phyloP scores from a whole-genome alignment of 768 basidiomycete genomes.

The Leccinum fibrillosum region DNA sequence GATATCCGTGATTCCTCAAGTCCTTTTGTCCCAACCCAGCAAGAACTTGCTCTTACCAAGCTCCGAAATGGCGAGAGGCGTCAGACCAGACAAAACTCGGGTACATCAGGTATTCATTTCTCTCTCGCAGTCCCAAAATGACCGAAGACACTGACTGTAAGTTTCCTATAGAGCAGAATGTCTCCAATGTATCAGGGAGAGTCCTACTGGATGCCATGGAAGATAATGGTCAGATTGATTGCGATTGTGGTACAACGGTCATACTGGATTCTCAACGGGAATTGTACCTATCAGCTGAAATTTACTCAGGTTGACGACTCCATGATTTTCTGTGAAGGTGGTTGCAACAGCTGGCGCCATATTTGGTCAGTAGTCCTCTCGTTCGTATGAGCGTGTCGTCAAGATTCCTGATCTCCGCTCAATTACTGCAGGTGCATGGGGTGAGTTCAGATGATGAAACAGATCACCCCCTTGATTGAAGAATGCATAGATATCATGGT shows the following conservation, averaged over 20 bases:
- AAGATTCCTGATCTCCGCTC: not conserved
- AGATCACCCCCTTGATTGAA: not conserved
- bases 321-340: slow-evolving; percentile 62
- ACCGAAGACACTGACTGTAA: slow-evolving; percentile 34
- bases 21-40: slow-evolving; percentile 25
- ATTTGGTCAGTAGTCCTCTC: slow-evolving; percentile 50
- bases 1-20: slow-evolving; percentile 16
- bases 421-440: slow-evolving; percentile 37
- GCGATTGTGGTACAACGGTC: slow-evolving; percentile 67
- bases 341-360: slow-evolving; percentile 75
- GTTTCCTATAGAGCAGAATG: slow-evolving; percentile 11
- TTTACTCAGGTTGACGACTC: slow-evolving; percentile 51
- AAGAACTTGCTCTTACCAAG: slow-evolving; percentile 6
- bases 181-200: not conserved
- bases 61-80: slow-evolving; percentile 14
- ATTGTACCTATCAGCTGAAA: not conserved
- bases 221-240: slow-evolving; percentile 47
- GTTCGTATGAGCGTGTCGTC: not conserved
- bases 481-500: slow-evolving; percentile 54
- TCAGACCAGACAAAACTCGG: slow-evolving; percentile 32
- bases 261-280: not conserved
- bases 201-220: slow-evolving; percentile 7
- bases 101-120: slow-evolving; percentile 45
- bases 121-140: not conserved
- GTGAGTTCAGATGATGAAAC: slow-evolving; percentile 14